Evolutionary conservation across 805 yeast species (phyloP), one percentile per base, ranked within the genome.

Genomic region (Ogataea dorogensis): DNA sequence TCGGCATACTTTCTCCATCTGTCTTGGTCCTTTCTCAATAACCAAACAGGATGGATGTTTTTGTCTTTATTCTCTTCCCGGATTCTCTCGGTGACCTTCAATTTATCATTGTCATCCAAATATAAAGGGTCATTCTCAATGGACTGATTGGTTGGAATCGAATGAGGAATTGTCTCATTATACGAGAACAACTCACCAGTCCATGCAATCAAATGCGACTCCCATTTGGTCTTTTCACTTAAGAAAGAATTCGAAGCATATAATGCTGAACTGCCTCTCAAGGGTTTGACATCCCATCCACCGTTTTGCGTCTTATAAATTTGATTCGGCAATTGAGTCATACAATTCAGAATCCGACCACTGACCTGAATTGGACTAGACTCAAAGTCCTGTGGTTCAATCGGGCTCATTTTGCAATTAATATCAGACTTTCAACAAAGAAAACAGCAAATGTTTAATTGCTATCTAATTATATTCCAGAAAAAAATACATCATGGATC

Each of bases 1-100:
- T 91, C 98, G 1, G 97, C 95, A 55, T 86, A 91, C 47, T 71
- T 72, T 48, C 97, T 73, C 96, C 97, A 91, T 42, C 89, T 68
- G 28, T 68, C 68, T 58, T 85, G 95, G 60, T 84, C 84, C 43
- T 80, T 75, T 43, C 93, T 74, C 37, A 84, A 67, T 21, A 91
- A 65, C 96, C 97, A 89, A 35, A 91, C 84, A 0, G 98, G 97
- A 54, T 83, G 93, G 30, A 86, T 68, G 36, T 73, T 66, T 11
- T 71, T 67, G 17, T 77, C 62, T 13, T 65, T 60, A 47, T 71
- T 70, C 12, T 70, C 72, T 19, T 51, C 51, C 10, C 72, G 58
- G 24, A 84, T 68, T 45, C 68, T 61, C 8, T 46, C 40, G 27
- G 78, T 82, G 30, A 81, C 63, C 5, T 53, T 63, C 3, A 42